These are phyloP conservation scores for Alectoria sarmentosa DNA, from an alignment of 495 filamentous ascomycete genomes.

Conservation along the genomic window DNA sequence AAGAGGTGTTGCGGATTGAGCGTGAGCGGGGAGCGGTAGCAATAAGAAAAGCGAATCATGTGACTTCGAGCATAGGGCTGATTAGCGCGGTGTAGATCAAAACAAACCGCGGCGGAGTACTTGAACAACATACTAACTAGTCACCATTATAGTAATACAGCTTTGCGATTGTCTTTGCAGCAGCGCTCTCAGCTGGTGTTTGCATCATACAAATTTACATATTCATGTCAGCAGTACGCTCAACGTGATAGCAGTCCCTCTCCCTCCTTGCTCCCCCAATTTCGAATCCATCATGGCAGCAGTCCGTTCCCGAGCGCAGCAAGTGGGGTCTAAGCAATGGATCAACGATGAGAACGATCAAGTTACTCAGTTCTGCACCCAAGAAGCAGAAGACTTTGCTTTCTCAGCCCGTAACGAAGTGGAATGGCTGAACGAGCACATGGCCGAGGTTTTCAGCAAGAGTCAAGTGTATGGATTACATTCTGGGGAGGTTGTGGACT, in stretches of 20 bases:
- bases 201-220: neutral
- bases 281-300: slow-evolving; percentile 36
- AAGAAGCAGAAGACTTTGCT: slow-evolving; percentile 83
- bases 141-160: neutral
- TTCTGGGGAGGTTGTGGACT: neutral
- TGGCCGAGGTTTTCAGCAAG: slow-evolving; percentile 84
- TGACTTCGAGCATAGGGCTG: slow-evolving; percentile 14
- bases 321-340: slow-evolving; percentile 62
- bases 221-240: neutral
- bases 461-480: slow-evolving; percentile 49
- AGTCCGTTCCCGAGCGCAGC: slow-evolving; percentile 40
- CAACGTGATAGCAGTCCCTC: neutral
- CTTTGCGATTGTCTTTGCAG: slow-evolving; percentile 4
- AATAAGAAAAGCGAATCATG: neutral
- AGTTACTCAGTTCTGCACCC: slow-evolving; percentile 50
- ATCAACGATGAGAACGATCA: slow-evolving; percentile 60
- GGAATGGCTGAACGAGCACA: slow-evolving; percentile 96
- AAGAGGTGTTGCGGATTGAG: neutral
- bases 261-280: neutral
- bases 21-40: neutral
- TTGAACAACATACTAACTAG: slow-evolving; percentile 5
- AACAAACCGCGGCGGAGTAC: slow-evolving; percentile 10
- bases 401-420: slow-evolving; percentile 85
- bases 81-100: slow-evolving; percentile 19
- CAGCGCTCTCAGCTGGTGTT: neutral